These are phyloP conservation scores for Mycena vitilis DNA, from an alignment of 768 basidiomycete genomes.

Conservation along the genomic window DNA sequence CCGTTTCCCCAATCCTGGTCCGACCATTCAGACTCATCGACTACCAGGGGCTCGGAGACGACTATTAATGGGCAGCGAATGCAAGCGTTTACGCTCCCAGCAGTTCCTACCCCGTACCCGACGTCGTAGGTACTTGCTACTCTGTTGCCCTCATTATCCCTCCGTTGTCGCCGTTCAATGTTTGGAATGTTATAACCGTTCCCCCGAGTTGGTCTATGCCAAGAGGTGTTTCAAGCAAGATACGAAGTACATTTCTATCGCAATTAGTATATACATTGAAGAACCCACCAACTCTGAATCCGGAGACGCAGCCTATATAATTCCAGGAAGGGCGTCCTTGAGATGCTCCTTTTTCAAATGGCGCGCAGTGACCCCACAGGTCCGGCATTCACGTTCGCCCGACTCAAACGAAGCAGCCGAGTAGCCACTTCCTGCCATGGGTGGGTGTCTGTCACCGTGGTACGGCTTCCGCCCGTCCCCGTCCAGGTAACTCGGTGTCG, in stretches of 20 bases:
- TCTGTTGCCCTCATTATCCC: too few relatives aligned
- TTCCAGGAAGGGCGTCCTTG: slow-evolving; percentile 37
- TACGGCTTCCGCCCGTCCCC: slow-evolving; percentile 34
- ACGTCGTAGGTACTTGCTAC: too few relatives aligned
- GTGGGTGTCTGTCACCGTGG: slow-evolving; percentile 36
- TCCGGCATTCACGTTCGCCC: slow-evolving; percentile 32
- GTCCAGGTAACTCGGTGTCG: slow-evolving; percentile 31
- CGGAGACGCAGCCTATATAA: slow-evolving; percentile 2
- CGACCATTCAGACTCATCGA: not conserved
- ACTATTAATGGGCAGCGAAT: not conserved
- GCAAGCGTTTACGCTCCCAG: slow-evolving; percentile 1
- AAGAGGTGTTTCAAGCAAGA: too few relatives aligned
- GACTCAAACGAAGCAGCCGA: slow-evolving; percentile 34
- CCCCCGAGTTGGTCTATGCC: too few relatives aligned
- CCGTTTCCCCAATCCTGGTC: not conserved
- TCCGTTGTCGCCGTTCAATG: too few relatives aligned
- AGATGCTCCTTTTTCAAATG: slow-evolving; percentile 39
- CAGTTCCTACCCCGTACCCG: not conserved
- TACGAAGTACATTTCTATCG: too few relatives aligned
- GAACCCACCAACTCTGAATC: not conserved
- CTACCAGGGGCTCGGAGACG: not conserved
- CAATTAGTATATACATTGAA: not conserved
- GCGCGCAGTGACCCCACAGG: slow-evolving; percentile 35
- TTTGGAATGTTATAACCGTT: too few relatives aligned
- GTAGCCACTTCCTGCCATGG: slow-evolving; percentile 32